A percentile compares a stretch with the other conserved stretches of the same genome.
Conservation (phyloP, 768 basidiomycete genomes). For the Tephrocybe sp. region DNA sequence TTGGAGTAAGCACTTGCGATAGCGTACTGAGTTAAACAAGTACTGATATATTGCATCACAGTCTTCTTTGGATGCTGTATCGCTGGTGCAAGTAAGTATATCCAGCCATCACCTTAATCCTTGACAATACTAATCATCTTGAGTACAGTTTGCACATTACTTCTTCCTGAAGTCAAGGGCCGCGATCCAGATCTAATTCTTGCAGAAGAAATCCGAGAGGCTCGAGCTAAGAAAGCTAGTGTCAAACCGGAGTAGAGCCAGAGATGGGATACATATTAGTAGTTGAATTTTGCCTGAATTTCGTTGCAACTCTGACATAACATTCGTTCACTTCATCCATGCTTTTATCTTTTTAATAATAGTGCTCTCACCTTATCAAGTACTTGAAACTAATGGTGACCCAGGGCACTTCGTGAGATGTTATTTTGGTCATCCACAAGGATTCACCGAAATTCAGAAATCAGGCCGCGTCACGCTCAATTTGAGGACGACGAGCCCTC, state of each 20-base stretch:
- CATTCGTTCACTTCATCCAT: background rate
- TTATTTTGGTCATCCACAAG: too few relatives aligned
- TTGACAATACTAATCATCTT: background rate
- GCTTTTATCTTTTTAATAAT: too few relatives aligned
- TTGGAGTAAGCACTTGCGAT: conserved; percentile 72
- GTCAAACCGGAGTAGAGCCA: too few relatives aligned
- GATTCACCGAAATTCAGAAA: too few relatives aligned
- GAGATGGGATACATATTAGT: too few relatives aligned
- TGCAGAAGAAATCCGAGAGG: conserved; percentile 28
- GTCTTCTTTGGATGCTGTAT: conserved; percentile 69
- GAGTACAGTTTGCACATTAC: conserved; percentile 26
- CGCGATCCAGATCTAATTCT: conserved; percentile 36
- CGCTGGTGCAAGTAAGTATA: conserved; percentile 40
- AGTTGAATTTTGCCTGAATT: too few relatives aligned
- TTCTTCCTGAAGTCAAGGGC: conserved; percentile 38
- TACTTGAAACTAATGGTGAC: too few relatives aligned
- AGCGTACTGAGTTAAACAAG: too few relatives aligned
- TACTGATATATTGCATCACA: conserved; percentile 18
- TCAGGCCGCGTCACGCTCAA: too few relatives aligned
- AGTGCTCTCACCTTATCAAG: too few relatives aligned
- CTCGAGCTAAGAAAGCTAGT: background rate
- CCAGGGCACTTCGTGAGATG: too few relatives aligned
- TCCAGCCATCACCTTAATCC: background rate
- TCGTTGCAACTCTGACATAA: background rate
- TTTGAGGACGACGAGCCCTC: too few relatives aligned